A percentile compares a stretch with the other conserved stretches of the same genome.
Evolutionary conservation across 2,329 filamentous ascomycete genomes (phyloP).

Genomic region (Fusarium sp.): DNA sequence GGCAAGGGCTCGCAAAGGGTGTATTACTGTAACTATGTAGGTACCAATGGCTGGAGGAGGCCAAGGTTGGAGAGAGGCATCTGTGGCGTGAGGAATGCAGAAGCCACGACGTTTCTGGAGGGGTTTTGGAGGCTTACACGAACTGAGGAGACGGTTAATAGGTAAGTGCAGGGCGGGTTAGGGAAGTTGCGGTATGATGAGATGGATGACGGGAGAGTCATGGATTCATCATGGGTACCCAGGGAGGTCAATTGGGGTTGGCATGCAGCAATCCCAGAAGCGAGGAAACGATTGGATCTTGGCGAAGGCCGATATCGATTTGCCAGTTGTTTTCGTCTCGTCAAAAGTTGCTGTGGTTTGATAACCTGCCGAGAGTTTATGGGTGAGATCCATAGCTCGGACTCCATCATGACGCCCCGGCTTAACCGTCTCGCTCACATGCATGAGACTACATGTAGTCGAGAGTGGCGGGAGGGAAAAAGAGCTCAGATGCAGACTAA

Average conservation of each 20-base stretch:
- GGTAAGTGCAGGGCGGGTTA: background rate
- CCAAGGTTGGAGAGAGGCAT: background rate
- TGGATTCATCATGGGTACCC: background rate
- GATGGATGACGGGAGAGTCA: background rate
- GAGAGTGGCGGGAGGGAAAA: background rate
- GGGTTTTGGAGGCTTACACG: background rate
- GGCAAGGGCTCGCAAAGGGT: background rate
- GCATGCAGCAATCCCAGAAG: background rate
- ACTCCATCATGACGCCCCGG: background rate
- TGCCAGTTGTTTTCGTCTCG: background rate
- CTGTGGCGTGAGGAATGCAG: slow-evolving; percentile 23
- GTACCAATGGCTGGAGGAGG: background rate
- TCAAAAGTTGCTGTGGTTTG: slow-evolving; percentile 1
- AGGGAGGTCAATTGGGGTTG: background rate
- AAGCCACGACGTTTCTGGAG: background rate
- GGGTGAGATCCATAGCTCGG: background rate
- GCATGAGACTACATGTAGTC: background rate
- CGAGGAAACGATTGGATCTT: background rate
- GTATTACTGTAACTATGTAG: background rate
- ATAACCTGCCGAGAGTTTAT: background rate
- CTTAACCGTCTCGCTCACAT: slow-evolving; percentile 7
- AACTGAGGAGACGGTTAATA: background rate
- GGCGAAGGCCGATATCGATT: background rate
- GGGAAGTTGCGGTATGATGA: slow-evolving; percentile 2
- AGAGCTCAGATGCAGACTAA: background rate